Conservation (phyloP, 306 rosid genomes). For the Cucurbita maxima region DNA sequence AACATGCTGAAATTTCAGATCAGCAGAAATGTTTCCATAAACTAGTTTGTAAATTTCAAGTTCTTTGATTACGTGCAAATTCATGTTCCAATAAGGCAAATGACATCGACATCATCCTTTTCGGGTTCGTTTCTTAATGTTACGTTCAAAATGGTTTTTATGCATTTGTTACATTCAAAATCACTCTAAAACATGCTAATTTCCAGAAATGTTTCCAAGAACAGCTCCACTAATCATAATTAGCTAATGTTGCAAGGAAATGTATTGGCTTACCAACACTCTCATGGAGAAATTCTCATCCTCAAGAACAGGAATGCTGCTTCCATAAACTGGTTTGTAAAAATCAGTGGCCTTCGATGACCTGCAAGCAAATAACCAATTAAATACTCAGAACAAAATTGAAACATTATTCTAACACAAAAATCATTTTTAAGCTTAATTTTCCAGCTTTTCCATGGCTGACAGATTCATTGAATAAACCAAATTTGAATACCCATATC, state of each 20-base stretch:
- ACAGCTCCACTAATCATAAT: too few relatives aligned
- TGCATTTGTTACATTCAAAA: too few relatives aligned
- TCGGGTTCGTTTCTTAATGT: too few relatives aligned
- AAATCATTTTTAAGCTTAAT: not conserved
- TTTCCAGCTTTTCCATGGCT: not conserved
- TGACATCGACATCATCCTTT: too few relatives aligned
- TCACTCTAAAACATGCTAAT: too few relatives aligned
- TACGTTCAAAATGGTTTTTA: too few relatives aligned
- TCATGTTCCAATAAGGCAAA: too few relatives aligned
- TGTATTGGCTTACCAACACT: conserved; percentile 38
- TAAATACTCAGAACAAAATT: not conserved
- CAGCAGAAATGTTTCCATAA: too few relatives aligned
- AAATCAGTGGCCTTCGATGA: conserved; percentile 60
- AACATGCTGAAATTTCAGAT: too few relatives aligned
- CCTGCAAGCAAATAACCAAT: conserved; percentile 18
- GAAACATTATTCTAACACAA: not conserved
- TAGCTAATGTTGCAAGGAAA: not conserved
- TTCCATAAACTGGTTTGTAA: conserved; percentile 38
- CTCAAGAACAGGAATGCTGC: conserved; percentile 44
- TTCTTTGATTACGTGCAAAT: too few relatives aligned
- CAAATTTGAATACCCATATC: not conserved
- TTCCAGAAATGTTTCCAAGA: too few relatives aligned
- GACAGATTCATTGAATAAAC: not conserved
- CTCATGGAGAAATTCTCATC: conserved; percentile 47
- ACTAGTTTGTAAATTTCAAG: too few relatives aligned